phyloP scores from a whole-genome alignment of 2,329 filamentous ascomycete species.

The Ceratocystis papillata region DNA sequence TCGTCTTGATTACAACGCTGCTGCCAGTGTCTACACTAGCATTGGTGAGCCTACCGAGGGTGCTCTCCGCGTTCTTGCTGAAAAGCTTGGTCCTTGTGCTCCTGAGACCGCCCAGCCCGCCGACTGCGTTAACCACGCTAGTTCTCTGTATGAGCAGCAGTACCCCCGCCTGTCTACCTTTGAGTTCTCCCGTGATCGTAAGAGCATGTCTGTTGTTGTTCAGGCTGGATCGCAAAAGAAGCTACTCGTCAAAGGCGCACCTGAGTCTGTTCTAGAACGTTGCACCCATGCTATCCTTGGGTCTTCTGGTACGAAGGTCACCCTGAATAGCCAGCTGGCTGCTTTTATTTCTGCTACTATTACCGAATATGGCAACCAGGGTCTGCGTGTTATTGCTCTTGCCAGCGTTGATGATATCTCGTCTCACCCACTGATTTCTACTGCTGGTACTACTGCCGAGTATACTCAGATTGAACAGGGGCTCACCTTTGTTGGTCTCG shows the following conservation, averaged over 20 bases:
- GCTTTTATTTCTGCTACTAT: slow-evolving; percentile 68
- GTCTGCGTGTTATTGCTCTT: slow-evolving; percentile 87
- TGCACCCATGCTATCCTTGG: slow-evolving; percentile 76
- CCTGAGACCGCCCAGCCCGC: slow-evolving; percentile 41
- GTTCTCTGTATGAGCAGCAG: slow-evolving; percentile 69
- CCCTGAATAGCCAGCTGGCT: slow-evolving; percentile 57
- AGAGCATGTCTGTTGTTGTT: slow-evolving; percentile 97
- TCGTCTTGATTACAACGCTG: slow-evolving; percentile 67
- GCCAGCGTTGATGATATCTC: slow-evolving; percentile 70
- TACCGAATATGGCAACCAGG: slow-evolving; percentile 79
- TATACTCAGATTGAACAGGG: slow-evolving; percentile 84
- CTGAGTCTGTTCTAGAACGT: slow-evolving; percentile 85
- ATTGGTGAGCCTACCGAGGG: slow-evolving; percentile 95
- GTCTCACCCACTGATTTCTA: slow-evolving; percentile 56
- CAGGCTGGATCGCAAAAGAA: slow-evolving; percentile 58
- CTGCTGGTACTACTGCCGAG: slow-evolving; percentile 70
- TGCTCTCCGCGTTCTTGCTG: slow-evolving; percentile 76
- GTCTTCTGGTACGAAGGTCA: slow-evolving; percentile 62
- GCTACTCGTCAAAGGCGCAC: slow-evolving; percentile 90
- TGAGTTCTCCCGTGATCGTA: slow-evolving; percentile 93
- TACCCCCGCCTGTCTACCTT: slow-evolving; percentile 72
- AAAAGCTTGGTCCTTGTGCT: slow-evolving; percentile 84
- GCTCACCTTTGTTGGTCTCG: slow-evolving; percentile 85
- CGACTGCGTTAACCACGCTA: slow-evolving; percentile 68
- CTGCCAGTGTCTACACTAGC: slow-evolving; percentile 62